phyloP scores from a whole-genome alignment of 1,139 yeast species.

The Yamadazyma sp. region DNA sequence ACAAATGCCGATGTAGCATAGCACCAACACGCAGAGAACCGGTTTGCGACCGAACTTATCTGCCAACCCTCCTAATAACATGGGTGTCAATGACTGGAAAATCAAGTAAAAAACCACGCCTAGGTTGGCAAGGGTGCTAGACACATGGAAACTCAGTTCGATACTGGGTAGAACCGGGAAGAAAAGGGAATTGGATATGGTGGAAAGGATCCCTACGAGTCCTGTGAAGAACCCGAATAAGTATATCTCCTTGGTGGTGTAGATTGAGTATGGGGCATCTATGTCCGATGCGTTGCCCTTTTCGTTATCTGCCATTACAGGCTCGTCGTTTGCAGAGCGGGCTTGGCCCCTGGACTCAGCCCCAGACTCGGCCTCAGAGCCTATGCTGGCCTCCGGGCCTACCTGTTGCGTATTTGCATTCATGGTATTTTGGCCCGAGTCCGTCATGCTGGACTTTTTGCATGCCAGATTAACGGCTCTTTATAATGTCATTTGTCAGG shows the following conservation, averaged over 20 bases:
- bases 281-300: too few species aligned
- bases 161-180: conserved; percentile 68
- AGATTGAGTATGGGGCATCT: conserved; percentile 11
- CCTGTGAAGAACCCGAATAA: conserved; percentile 22
- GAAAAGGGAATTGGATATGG: conserved; percentile 69
- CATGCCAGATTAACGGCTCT: too few species aligned
- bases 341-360: too few species aligned
- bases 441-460: too few species aligned
- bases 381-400: too few species aligned
- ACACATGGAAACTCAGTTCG: conserved; percentile 49
- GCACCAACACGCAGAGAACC: conserved; percentile 50
- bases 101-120: conserved; percentile 71
- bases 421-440: too few species aligned
- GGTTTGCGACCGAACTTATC: conserved; percentile 74
- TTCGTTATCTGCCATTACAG: too few species aligned
- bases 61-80: conserved; percentile 62
- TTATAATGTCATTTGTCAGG: too few species aligned
- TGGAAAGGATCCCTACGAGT: conserved; percentile 52
- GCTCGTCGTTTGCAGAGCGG: too few species aligned
- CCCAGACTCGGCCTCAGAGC: too few species aligned
- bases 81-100: conserved; percentile 71
- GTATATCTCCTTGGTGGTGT: conserved; percentile 19
- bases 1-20: conserved; percentile 20
- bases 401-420: too few species aligned
- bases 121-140: conserved; percentile 57